Base-by-base conservation (phyloP, 2,329 filamentous ascomycete genomes). In the Lasiodiplodia gonubiensis region DNA sequence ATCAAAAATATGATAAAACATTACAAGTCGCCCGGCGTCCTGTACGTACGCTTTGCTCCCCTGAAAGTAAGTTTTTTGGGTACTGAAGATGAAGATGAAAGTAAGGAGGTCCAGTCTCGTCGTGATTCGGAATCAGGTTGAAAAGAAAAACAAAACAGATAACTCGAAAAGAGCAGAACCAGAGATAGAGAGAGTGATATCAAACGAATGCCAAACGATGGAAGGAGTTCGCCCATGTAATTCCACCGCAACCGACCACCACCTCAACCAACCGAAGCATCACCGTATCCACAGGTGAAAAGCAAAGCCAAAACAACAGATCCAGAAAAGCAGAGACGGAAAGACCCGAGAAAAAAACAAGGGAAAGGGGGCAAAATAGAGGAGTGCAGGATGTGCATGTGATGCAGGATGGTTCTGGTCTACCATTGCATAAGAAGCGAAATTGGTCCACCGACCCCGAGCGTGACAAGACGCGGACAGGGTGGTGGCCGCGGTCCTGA, bases 1-100 rank as follows among this genome's bases (percentile, higher is more conserved):
- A 64, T 12, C 11, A 39, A 51, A 61, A 51, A 23, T 18, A 54
- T 10, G 33, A 64, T 39, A 64, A 64, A 30, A 64, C 61, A 64
- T 64, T 64, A 64, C 61, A 64, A 64, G 61, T 54, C 61, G 61
- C 61, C 59, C 61, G 51, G 61, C 61, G 61, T 54, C 61, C 61
- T 64, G 61, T 54, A 54, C 48, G 33, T 53, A 53, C 51, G 61
- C 61, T 53, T 51, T 23, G 61, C 61, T 51, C 61, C 21, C 48
- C 61, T 53, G 23, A 25, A 35, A 49, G 46, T 64, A 52, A 46
- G 35, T 12, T 30, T 55, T 55, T 63, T 30, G 57, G 57, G 30
- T 51, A 18, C 11, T 42, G 33, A 54, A 49, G 18, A 49, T 23
- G n/a, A 49, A 23, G 42, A 37, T 30, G 60, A 64, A 46, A 65